Evolutionary conservation across 106 monocot species (phyloP), one percentile per base, ranked within the genome.

Genomic region (Dactylorhiza incarnata): DNA sequence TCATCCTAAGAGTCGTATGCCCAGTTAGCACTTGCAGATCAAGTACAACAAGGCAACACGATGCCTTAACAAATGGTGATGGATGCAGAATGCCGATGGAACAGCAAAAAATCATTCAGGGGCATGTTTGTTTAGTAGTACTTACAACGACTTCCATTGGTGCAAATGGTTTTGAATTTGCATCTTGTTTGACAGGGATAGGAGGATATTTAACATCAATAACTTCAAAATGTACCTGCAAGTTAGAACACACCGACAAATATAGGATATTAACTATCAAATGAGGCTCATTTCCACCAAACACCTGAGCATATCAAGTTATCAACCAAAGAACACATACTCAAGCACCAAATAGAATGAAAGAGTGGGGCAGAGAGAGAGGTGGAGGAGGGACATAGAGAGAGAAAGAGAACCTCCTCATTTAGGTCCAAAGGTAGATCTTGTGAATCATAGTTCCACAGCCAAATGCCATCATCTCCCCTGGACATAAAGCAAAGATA

Each of bases 131-230:
- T 50, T 48, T 51, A 15, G 43, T 9, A 74, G 12, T 47, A 83
- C 96, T 86, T 68, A 97, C 97, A 76, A 67, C 78, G 62, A 97
- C 86, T 84, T 86, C 86, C 97, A 97, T 97, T 6, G 97, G 93
- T 80, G 91, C 81, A 84, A 93, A 94, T 59, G 91, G 89, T 49
- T 81, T 86, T 70, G 82, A 87, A 80, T 86, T 71, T 55, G 82
- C 87, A 45, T 89, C 84, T 75, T 97, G 97, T 45, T 84, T 80
- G 17, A 83, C 73, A 22, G 94, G 93, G 55, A 94, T 79, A 16
- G 93, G 84, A 71, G 91, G 97, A 77, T 89, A 97, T 56, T 83
- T 94, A 59, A 94, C 74, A 76, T 25, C 85, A 49, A 72, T 80
- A n/a, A 97, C 91, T 48, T 72, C 72, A 73, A 97, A 97, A 75